Evolutionary conservation across 495 filamentous ascomycete genomes (phyloP).

Genomic region (Saxispiralis lemnorum): DNA sequence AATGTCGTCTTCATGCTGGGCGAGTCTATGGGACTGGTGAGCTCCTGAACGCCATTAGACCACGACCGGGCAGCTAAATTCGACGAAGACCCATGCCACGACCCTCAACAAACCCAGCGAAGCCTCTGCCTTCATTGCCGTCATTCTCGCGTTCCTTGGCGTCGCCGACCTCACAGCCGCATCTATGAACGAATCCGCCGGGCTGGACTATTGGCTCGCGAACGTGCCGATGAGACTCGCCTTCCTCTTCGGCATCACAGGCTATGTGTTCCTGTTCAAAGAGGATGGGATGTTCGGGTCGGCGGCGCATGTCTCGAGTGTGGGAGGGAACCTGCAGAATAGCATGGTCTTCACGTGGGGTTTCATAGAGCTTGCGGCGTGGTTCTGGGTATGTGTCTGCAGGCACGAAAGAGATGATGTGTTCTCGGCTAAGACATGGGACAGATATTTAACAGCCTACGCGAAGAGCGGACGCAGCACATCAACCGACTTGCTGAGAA

Average conservation of each 20-base stretch:
- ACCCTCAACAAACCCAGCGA: conserved; percentile 45
- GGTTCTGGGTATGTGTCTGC: conserved; percentile 56
- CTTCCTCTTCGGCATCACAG: conserved; percentile 45
- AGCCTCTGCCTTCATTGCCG: conserved; percentile 51
- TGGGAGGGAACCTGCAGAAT: conserved; percentile 50
- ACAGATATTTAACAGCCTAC: conserved; percentile 14
- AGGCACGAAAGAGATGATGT: not conserved
- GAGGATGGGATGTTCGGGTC: conserved; percentile 26
- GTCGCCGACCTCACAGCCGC: conserved; percentile 58
- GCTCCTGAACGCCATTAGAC: conserved; percentile 8
- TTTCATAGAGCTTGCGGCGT: conserved; percentile 67
- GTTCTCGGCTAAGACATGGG: not conserved
- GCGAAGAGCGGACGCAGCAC: conserved; percentile 12
- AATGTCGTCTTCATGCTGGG: conserved; percentile 69
- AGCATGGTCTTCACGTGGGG: conserved; percentile 65
- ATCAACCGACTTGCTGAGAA: conserved; percentile 4
- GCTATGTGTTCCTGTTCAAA: conserved; percentile 51
- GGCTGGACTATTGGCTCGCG: conserved; percentile 45
- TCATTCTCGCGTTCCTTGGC: conserved; percentile 48
- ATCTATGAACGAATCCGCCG: conserved; percentile 52
- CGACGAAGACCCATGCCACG: conserved; percentile 23
- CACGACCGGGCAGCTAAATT: conserved; percentile 9
- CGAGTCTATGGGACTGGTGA: conserved; percentile 61
- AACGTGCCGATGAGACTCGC: conserved; percentile 42
- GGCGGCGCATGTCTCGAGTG: conserved; percentile 15